These are phyloP conservation scores for Taxillus chinensis DNA, from an alignment of 164 flowering plant genomes.

Conservation along the genomic window DNA sequence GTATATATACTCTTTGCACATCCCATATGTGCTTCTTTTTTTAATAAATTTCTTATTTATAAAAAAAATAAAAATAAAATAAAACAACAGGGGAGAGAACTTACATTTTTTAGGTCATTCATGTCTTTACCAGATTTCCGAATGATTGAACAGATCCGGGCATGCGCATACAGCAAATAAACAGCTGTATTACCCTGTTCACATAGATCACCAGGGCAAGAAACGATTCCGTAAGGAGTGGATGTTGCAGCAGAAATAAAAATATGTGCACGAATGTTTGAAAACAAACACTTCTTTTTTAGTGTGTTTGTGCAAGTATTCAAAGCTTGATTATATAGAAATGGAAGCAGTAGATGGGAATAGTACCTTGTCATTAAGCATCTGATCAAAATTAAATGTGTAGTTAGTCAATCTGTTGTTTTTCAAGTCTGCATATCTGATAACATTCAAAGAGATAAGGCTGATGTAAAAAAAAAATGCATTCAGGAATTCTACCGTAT, in stretches of 20 bases:
- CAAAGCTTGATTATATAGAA: no score
- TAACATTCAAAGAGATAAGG: not conserved
- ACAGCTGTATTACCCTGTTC: constrained; percentile 97
- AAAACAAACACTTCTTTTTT: not conserved
- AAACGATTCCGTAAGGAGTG: not conserved
- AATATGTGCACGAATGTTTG: not conserved
- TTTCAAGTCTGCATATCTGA: constrained; percentile 94
- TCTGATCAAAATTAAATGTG: constrained; percentile 82
- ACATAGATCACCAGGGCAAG: constrained; percentile 4
- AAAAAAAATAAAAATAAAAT: no score
- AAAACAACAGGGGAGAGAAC: constrained; percentile 5
- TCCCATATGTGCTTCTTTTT: no score
- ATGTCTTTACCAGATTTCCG: constrained; percentile 86
- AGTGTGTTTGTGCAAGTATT: not conserved
- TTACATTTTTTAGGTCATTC: constrained; percentile 70
- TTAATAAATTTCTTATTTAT: no score
- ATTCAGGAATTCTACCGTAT: no score
- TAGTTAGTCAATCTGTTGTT: constrained; percentile 92
- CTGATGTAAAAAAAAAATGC: no score
- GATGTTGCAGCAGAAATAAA: not conserved
- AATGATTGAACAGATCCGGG: constrained; percentile 94
- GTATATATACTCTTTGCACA: no score
- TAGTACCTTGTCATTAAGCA: constrained; percentile 86
- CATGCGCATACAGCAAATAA: constrained; percentile 91
- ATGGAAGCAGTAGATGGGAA: not conserved